phyloP scores from a whole-genome alignment of 2,329 filamentous ascomycete genomes.

The Penicillium sp. region DNA sequence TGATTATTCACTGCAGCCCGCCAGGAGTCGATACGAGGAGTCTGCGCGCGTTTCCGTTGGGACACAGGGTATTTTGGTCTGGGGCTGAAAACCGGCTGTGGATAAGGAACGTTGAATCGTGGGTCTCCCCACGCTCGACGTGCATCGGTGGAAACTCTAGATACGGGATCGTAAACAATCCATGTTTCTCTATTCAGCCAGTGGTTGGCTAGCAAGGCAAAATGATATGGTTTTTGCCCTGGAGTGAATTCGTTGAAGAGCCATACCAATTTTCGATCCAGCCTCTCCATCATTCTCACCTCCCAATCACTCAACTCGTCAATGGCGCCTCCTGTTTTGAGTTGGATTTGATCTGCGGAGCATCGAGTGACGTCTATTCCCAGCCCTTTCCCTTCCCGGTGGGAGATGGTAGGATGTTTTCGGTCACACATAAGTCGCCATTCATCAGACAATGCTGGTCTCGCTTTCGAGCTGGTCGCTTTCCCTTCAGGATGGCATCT shows the following conservation, averaged over 20 bases:
- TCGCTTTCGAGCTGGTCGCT: neutral
- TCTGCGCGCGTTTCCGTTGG: conserved; percentile 21
- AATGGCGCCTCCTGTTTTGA: neutral
- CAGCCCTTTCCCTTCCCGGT: neutral
- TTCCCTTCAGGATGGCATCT: neutral
- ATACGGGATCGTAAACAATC: conserved; percentile 41
- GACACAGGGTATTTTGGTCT: conserved; percentile 29
- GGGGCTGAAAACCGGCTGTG: conserved; percentile 14
- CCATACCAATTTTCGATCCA: conserved; percentile 41
- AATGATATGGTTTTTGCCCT: conserved; percentile 41
- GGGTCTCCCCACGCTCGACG: conserved; percentile 38
- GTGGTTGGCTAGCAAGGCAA: conserved; percentile 41
- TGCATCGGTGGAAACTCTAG: conserved; percentile 31
- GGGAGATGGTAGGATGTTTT: neutral
- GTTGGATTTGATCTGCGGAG: neutral
- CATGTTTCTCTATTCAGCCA: conserved; percentile 44
- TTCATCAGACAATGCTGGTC: neutral
- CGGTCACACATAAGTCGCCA: neutral
- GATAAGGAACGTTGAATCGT: conserved; percentile 34
- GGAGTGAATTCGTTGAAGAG: conserved; percentile 38
- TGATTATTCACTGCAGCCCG: conserved; percentile 37
- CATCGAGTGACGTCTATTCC: neutral
- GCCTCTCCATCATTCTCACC: conserved; percentile 32
- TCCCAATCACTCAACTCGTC: conserved; percentile 35
- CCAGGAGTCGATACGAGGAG: conserved; percentile 40